Conservation (phyloP, 345 rosid genomes). For the Bruguiera sexangula region DNA sequence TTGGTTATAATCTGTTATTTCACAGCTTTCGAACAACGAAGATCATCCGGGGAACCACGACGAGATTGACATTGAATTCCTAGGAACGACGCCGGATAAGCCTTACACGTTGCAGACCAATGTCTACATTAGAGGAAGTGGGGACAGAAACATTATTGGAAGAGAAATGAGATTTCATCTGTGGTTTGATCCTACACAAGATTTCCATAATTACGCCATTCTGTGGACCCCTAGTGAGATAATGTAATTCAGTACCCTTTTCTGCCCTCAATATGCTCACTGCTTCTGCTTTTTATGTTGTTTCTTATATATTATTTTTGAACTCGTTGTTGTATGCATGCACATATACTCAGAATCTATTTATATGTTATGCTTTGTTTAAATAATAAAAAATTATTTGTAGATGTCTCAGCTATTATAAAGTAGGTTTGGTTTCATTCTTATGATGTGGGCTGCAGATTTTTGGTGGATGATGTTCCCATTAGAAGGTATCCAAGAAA, state of each 20-base stretch:
- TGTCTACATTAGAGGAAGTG: constrained; percentile 85
- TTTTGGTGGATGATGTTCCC: constrained; percentile 85
- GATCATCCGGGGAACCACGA: constrained; percentile 84
- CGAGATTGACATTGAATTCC: constrained; percentile 83
- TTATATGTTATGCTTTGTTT: no score
- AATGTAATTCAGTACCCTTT: constrained; percentile 44
- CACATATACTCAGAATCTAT: no score
- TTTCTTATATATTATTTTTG: no score
- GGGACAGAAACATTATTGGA: constrained; percentile 70
- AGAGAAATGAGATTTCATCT: constrained; percentile 75
- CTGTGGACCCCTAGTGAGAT: constrained; percentile 67
- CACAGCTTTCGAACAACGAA: constrained; percentile 81
- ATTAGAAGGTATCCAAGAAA: constrained; percentile 67
- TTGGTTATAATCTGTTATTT: background rate
- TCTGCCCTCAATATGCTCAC: background rate
- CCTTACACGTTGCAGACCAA: constrained; percentile 88
- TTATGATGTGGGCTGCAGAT: constrained; percentile 39
- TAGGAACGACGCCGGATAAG: constrained; percentile 68
- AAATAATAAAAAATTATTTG: no score
- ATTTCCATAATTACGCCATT: constrained; percentile 71
- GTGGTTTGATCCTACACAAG: constrained; percentile 90
- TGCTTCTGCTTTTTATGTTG: no score
- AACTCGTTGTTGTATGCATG: no score
- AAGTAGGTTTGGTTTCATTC: background rate
- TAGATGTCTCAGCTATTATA: no score